phyloP scores from a whole-genome alignment of 202 grass and related monocot genomes.

The Carex sylvatica region DNA sequence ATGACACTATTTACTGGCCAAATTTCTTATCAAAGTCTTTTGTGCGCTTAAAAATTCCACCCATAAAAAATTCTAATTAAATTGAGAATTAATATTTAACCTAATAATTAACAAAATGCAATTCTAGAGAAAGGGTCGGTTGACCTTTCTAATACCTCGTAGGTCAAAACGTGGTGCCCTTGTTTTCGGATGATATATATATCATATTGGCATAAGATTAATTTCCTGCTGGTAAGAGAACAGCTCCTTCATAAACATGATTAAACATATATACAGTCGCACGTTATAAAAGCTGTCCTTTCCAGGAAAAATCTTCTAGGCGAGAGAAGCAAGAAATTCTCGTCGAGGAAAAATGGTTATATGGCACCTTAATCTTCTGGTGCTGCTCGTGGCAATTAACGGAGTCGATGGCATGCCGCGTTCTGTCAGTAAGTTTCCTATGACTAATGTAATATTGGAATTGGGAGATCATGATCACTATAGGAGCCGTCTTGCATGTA shows the following conservation, averaged over 20 bases:
- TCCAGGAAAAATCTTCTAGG: neutral
- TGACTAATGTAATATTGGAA: too few species aligned
- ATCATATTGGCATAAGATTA: neutral
- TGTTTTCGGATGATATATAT: neutral
- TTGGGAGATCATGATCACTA: too few species aligned
- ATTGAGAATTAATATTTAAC: too few species aligned
- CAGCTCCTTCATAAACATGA: neutral
- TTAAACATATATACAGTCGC: neutral
- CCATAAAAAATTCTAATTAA: neutral
- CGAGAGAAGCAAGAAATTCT: neutral
- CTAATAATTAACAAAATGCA: too few species aligned
- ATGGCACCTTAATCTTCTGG: neutral
- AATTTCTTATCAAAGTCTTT: neutral
- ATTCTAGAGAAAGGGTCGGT: neutral
- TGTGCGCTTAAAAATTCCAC: neutral
- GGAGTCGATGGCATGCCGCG: neutral
- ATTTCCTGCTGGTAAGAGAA: neutral
- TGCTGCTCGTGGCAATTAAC: neutral
- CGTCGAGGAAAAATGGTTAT: neutral
- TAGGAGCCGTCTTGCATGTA: too few species aligned
- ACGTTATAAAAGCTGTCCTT: neutral
- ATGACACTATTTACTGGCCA: too few species aligned
- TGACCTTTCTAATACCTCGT: neutral
- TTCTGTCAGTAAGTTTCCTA: slow-evolving; percentile 4
- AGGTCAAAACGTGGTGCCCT: neutral